Evolutionary conservation across 2,329 filamentous ascomycete genomes (phyloP).

Genomic region (Aspergillus tubingensis): DNA sequence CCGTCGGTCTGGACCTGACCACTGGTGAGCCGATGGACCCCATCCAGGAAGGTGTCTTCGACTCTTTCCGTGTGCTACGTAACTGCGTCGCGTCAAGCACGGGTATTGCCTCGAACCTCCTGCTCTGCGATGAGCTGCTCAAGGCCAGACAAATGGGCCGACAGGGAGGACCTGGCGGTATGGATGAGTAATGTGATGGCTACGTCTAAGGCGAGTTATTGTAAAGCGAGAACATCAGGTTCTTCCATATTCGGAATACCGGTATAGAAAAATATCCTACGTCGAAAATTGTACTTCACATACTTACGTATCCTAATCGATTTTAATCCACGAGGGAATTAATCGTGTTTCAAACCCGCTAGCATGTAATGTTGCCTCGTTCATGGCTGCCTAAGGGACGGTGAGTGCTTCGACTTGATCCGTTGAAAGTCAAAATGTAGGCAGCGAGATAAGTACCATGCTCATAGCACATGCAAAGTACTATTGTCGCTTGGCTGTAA

Average conservation of each 20-base stretch:
- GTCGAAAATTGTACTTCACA: conserved; percentile 23
- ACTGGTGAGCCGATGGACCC: conserved; percentile 96
- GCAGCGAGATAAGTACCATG: neutral
- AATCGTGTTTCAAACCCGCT: neutral
- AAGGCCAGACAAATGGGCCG: conserved; percentile 93
- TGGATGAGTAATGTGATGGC: conserved; percentile 42
- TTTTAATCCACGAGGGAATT: neutral
- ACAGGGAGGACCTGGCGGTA: conserved; percentile 44
- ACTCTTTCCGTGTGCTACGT: conserved; percentile 91
- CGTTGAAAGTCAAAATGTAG: neutral
- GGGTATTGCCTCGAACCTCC: conserved; percentile 90
- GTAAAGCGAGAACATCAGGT: conserved; percentile 27
- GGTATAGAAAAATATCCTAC: conserved; percentile 19
- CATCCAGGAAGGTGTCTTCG: conserved; percentile 85
- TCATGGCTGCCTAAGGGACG: neutral
- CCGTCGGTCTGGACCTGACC: conserved; percentile 81
- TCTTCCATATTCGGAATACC: conserved; percentile 17
- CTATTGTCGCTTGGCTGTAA: no score
- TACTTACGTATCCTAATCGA: conserved; percentile 14
- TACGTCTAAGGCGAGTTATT: conserved; percentile 23
- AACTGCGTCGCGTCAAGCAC: conserved; percentile 93
- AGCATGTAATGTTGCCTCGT: neutral
- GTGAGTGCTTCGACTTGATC: neutral
- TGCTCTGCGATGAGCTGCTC: conserved; percentile 94
- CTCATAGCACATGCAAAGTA: neutral